These are phyloP conservation scores for Dichomitus squalens DNA, from an alignment of 1,284 basidiomycete genomes.

Conservation along the genomic window DNA sequence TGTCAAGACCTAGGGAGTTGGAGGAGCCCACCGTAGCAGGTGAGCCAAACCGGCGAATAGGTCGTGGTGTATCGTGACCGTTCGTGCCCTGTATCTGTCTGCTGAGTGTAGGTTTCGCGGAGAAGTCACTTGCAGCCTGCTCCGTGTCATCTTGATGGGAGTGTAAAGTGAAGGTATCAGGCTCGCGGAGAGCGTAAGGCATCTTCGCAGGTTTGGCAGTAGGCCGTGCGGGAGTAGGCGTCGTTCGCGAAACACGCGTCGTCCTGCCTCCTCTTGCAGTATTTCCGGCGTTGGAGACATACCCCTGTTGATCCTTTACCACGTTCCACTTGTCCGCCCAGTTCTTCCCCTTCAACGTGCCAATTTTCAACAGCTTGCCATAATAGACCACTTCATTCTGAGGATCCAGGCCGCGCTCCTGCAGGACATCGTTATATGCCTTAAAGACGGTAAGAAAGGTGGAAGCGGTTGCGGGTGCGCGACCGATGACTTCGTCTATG, in stretches of 20 bases:
- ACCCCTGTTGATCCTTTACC: conserved; percentile 61
- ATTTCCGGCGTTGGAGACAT: conserved; percentile 24
- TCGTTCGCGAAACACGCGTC: conserved; percentile 20
- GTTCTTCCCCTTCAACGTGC: conserved; percentile 71
- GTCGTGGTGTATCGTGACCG: conserved; percentile 29
- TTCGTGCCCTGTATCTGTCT: conserved; percentile 19
- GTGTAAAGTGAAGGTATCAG: conserved; percentile 48
- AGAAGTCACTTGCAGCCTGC: conserved; percentile 24
- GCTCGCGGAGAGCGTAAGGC: conserved; percentile 9
- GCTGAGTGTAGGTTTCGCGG: conserved; percentile 7
- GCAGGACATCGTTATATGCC: conserved; percentile 76
- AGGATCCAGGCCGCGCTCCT: conserved; percentile 73
- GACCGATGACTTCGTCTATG: conserved; percentile 70
- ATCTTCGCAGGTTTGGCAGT: conserved; percentile 2
- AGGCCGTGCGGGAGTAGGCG: conserved; percentile 21
- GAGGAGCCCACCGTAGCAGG: conserved; percentile 26
- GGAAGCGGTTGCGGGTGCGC: conserved; percentile 63
- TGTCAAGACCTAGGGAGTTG: conserved; percentile 37
- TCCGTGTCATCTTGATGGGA: conserved; percentile 43
- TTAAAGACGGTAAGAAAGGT: conserved; percentile 79
- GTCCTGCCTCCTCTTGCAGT: conserved; percentile 19
- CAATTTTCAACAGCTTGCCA: conserved; percentile 75
- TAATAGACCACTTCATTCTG: conserved; percentile 80
- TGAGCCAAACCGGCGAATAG: conserved; percentile 22
- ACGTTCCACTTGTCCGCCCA: conserved; percentile 79